These are phyloP conservation scores for Sphagnum contortum DNA, from an alignment of 225 moss, liverwort and hornwort genomes.

Conservation along the genomic window DNA sequence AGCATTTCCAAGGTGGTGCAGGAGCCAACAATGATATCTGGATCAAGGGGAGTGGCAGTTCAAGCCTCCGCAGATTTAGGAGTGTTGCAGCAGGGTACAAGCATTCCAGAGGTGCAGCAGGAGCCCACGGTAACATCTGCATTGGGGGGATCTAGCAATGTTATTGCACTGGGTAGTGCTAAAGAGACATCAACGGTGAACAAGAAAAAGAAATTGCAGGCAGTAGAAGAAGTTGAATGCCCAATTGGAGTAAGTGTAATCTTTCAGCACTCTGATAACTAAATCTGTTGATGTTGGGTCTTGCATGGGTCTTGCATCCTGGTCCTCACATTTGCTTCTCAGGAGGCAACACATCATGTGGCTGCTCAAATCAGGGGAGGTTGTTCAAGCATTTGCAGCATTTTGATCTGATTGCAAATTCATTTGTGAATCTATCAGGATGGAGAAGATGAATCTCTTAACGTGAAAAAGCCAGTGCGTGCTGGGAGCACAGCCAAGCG, in stretches of 20 bases:
- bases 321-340: too few relatives aligned
- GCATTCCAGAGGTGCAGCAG: slow-evolving; percentile 19
- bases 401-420: too few relatives aligned
- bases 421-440: slow-evolving; percentile 25
- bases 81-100: too few relatives aligned
- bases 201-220: slow-evolving; percentile 51
- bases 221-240: slow-evolving; percentile 70
- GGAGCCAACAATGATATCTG: too few relatives aligned
- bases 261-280: too few relatives aligned
- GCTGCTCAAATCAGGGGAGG: too few relatives aligned
- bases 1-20: slow-evolving; percentile 13
- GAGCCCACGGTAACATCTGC: slow-evolving; percentile 79
- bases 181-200: slow-evolving; percentile 33
- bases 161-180: slow-evolving; percentile 24
- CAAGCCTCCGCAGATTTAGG: too few relatives aligned
- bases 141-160: slow-evolving; percentile 70
- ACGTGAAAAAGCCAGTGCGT: slow-evolving; percentile 58
- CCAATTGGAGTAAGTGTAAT: slow-evolving; percentile 64
- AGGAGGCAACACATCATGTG: too few relatives aligned
- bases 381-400: too few relatives aligned
- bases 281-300: too few relatives aligned
- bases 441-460: slow-evolving; percentile 77
- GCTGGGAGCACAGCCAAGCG: slow-evolving; percentile 61
- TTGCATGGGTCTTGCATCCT: too few relatives aligned
- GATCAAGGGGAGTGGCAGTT: too few relatives aligned